Evolutionary conservation across 371 early-diverging fungal species (phyloP), one percentile per base, ranked within the genome.

Genomic region (Apophysomyces elegans): DNA sequence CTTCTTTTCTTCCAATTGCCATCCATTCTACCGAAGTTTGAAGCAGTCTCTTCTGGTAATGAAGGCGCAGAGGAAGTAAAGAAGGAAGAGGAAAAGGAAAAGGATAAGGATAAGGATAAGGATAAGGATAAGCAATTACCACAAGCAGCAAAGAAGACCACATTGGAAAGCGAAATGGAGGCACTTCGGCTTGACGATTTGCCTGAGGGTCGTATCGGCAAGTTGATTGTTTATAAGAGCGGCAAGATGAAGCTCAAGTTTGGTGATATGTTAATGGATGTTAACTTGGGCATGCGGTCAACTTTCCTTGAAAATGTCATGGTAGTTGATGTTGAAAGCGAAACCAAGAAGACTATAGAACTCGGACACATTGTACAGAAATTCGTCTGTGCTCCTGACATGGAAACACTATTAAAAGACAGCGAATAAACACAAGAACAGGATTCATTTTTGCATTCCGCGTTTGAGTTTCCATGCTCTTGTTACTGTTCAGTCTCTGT

Each of bases 181-280:
- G 69, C 74, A 7, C 63, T 81, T 16, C 67, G 65, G 0, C 62
- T 77, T 18, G 74, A 71, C 11, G 78, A 75, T 9, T 62, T 76
- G 67, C 79, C 81, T 7, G 86, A 88, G 59, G 93, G 93, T 21
- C 81, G 84, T 56, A 79, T 90, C 43, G 93, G 93, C 16, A 85
- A 85, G 56, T 62, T 92, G 69, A 72, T 89, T 6, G 77, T 92
- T 11, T 87, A 88, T 64, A 86, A 86, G 73, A 90, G 90, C 37
- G 93, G 93, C 16, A 88, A 88, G 62, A 87, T 90, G 67, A 86
- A 87, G 78, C 72, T 92, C 73, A 75, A 79, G 66, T 69, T 92
- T 35, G 93, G 91, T 59, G 81, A 84, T 26, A 75, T 91, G 14
- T 60, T 88, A 37, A 72, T 91, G 69, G 93, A 92, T 61, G 86